These are phyloP conservation scores for Basidiobolus meristosporus DNA, from an alignment of 371 early-diverging fungal genomes.

Conservation along the genomic window DNA sequence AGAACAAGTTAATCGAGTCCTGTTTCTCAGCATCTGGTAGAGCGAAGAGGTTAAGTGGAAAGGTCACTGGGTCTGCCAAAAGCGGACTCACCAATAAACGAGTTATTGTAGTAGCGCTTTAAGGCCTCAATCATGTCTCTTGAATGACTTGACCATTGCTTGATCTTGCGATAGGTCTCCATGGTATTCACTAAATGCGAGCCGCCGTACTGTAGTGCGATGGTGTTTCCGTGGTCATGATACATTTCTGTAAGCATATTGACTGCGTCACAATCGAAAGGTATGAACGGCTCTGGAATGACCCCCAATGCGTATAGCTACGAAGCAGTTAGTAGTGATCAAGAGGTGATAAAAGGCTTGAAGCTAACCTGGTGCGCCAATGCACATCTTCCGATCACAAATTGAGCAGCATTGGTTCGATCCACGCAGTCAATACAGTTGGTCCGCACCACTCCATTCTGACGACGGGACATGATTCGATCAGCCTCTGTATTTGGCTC, in stretches of 20 bases:
- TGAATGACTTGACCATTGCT: constrained; percentile 85
- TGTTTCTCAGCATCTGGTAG: constrained; percentile 82
- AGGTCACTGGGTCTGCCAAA: not conserved
- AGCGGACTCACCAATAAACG: constrained; percentile 51
- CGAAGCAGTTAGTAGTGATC: not conserved
- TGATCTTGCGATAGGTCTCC: constrained; percentile 87
- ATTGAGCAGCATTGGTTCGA: constrained; percentile 97
- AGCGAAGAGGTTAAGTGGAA: not conserved
- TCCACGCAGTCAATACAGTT: constrained; percentile 99
- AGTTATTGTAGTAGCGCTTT: constrained; percentile 80
- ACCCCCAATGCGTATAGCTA: constrained; percentile 76
- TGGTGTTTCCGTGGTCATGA: constrained; percentile 95
- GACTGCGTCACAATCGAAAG: constrained; percentile 82
- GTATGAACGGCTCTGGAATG: constrained; percentile 50
- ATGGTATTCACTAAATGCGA: constrained; percentile 95
- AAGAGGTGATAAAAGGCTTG: not conserved
- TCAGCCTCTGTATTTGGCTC: too few species aligned
- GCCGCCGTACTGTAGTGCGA: constrained; percentile 98
- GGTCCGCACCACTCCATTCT: constrained; percentile 86
- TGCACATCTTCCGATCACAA: constrained; percentile 87
- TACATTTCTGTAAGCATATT: constrained; percentile 93
- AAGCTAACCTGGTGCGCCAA: constrained; percentile 57
- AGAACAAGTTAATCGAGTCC: constrained; percentile 84
- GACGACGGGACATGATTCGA: too few species aligned
- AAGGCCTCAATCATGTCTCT: constrained; percentile 90